A percentile compares a stretch with the other conserved stretches of the same genome.
Conservation (phyloP, 306 rosid genomes). For the Casuarina cunninghamiana region DNA sequence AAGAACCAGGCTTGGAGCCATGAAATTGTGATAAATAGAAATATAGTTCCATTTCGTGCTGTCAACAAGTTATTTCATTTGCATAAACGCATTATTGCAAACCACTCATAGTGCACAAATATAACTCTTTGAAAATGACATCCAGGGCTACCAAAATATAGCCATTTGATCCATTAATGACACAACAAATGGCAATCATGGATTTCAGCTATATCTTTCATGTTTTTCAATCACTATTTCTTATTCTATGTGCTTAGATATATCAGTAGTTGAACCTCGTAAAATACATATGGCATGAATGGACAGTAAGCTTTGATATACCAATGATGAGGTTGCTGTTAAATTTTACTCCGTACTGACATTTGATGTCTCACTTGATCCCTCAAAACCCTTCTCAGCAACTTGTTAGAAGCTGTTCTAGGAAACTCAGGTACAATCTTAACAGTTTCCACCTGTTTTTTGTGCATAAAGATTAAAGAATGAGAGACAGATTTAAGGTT, state of each 20-base stretch:
- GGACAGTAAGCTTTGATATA: neutral
- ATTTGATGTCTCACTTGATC: conserved; percentile 70
- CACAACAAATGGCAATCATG: too few relatives aligned
- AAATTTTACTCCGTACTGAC: conserved; percentile 59
- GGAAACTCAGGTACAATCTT: conserved; percentile 73
- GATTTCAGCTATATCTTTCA: neutral
- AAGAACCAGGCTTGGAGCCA: too few relatives aligned
- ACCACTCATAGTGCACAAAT: neutral
- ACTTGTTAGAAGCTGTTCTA: conserved; percentile 80
- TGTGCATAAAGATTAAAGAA: too few relatives aligned
- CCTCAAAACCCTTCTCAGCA: conserved; percentile 77
- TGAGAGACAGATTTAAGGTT: too few relatives aligned
- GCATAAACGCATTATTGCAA: neutral
- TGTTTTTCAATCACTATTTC: neutral
- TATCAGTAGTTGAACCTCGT: neutral
- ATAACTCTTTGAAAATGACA: too few relatives aligned
- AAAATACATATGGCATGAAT: neutral
- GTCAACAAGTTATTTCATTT: too few relatives aligned
- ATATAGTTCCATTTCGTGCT: neutral
- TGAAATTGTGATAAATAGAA: too few relatives aligned
- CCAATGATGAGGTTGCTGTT: conserved; percentile 14
- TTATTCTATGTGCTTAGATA: neutral
- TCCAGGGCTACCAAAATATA: too few relatives aligned
- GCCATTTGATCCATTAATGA: too few relatives aligned
- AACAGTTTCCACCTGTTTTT: conserved; percentile 57